Evolutionary conservation across 2,329 filamentous ascomycete species (phyloP), one percentile per base, ranked within the genome.

Genomic region (Fusarium gaditjirri): DNA sequence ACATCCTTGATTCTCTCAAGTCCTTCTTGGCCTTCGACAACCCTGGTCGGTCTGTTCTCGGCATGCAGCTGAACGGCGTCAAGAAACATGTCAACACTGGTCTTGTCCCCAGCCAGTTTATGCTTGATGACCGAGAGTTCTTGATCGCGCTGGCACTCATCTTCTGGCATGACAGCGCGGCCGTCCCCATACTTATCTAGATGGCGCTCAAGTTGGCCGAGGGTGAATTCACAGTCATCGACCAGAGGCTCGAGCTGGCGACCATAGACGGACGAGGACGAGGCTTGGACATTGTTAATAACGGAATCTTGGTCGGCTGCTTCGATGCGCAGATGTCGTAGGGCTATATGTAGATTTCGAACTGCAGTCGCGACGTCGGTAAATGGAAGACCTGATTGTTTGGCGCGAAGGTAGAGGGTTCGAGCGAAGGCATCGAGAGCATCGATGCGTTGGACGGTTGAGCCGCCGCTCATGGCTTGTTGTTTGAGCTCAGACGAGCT

Each of bases 1-100:
- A 90, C 89, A 76, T 89, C 86, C 77, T 89, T 87, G 75, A 91
- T 89, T 12, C 78, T 77, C 62, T 90, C 86, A 38, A 90, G 79
- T 29, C 84, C 80, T 23, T 81, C 78, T 46, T 78, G 82, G 49
- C 81, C 78, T 41, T 83, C 76, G 16, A 78, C 78, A 53, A 81
- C 71, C 38, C 68, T 75, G 74, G 64, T 80, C 70, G 73, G 82
- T 76, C 69, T 65, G 43, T 83, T 85, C 23, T 81, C 80, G 1
- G 83, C 83, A 62, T 86, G 84, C 46, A 89, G 76, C 76, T 90
- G 88, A 23, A 91, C 83, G 0, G 86, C 86, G 72, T 90, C 86
- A 23, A 91, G 83, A 67, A 91, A 89, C 73, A 85, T 80, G 59
- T 87, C 86, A 50, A 91, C 83, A 42, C 82, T 85, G 9, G 84